Base-by-base conservation (phyloP, 805 yeast species). In the Saturnispora sekii region DNA sequence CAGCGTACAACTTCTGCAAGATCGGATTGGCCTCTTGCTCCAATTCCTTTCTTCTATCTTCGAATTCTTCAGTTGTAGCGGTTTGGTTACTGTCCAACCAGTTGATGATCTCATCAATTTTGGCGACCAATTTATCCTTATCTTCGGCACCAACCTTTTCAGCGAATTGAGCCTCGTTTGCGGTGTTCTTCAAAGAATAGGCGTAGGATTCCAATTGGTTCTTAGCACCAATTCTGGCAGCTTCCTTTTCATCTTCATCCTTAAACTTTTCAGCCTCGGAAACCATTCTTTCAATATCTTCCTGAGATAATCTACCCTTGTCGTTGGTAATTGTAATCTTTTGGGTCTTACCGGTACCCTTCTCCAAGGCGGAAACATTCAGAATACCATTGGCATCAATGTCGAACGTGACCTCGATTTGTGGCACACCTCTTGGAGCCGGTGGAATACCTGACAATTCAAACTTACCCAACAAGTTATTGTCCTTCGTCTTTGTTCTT, bases 201-300 rank as follows among this genome's bases (percentile, higher is more conserved):
- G 93, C 95, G 83, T 93, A 90, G 62, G 97, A 87, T 80, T 90
- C 98, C 69, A 90, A 84, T 78, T 88, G 88, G 77, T 90, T 96
- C 79, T 89, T 90, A 67, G 95, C 94, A 79, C 88, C 97, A 77
- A 89, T 96, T 71, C 85, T 84, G 86, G 88, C 88, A 73, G 97
- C 90, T 84, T 89, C 93, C 51, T 79, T 77, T 70, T 88, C 97
- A 70, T 89, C 96, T 70, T 89, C 95, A 57, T 85, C 96, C 77
- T 85, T 88, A 80, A 72, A 89, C 76, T 88, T 89, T 76, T 90
- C 97, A 61, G 97, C 97, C 70, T 90, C 97, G 53, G 85, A 72
- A 53, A 90, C 96, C 97, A 89, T 89, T 72, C 89, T 84, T 74
- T 90, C 97, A 60, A 89, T 89, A 65, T 89, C 97, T 68, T 89